Evolutionary conservation across 768 basidiomycete species (phyloP), one percentile per base, ranked within the genome.

Genomic region (Trametopsis cervina): DNA sequence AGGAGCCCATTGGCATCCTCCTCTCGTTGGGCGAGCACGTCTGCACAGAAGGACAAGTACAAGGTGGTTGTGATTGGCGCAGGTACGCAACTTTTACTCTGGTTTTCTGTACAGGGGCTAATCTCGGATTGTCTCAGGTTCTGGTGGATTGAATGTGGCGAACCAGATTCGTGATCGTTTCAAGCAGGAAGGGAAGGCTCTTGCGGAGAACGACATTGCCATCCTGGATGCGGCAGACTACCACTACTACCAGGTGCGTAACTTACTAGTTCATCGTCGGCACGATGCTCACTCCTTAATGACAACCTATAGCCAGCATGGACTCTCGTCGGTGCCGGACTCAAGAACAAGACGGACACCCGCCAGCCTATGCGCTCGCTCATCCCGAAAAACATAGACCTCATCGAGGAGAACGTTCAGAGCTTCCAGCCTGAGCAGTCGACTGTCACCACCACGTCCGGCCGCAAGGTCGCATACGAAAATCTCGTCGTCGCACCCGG

Each of bases 271-370:
- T n/a, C n/a, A n/a, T n/a, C n/a, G n/a, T n/a, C n/a, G n/a, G n/a
- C n/a, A n/a, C n/a, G n/a, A n/a, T n/a, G n/a, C n/a, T n/a, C n/a
- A n/a, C n/a, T n/a, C n/a, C n/a, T n/a, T n/a, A n/a, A n/a, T n/a
- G n/a, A n/a, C n/a, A n/a, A n/a, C n/a, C n/a, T 39, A 49, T n/a
- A 40, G 24, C 18, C 26, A 49, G 52, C 45, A 39, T 90, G 89
- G 92, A 95, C 93, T 1, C 78, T 96, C 36, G 93, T 92, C 33
- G 94, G 91, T 12, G 72, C 90, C n/a, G 95, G 94, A 23, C 74
- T 99, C 44, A 72, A 76, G 43, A 59, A 73, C 36, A 94, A 95
- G 66, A 64, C 72, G 13, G 75, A 80, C 3, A 85, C 85, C 57
- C 76, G 80, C 44, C 76, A 77, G 33, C 77, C 78, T 7, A 72